Base-by-base conservation (phyloP, 83 land plant species). In the Larix sibirica region DNA sequence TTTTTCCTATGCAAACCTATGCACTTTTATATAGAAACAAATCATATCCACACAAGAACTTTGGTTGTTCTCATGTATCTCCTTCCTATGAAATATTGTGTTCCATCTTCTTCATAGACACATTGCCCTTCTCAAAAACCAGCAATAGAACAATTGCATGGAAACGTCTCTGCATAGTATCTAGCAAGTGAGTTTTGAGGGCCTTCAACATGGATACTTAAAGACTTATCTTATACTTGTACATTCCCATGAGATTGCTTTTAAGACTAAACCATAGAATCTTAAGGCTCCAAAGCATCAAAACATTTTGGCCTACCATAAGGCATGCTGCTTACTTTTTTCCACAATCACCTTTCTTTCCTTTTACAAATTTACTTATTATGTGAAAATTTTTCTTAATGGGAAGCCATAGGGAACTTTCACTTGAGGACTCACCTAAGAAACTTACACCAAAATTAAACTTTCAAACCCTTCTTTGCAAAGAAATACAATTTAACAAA, bases 121-220 rank as follows among this genome's bases (percentile, higher is more conserved):
- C 28, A 28, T 28, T 28, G 28, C 28, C 28, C 0, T 28, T 28
- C 28, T 28, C 28, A 28, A 28, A 28, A 28, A 28, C 28, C 28
- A 28, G 0, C 28, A 28, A 28, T 28, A 28, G 28, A 28, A 65
- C 80, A 90, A 42, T n/a, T 66, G 1, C 18, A 62, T 5, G 90
- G 71, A 8, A 92, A 70, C 42, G 79, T 88, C 81, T 69, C 88
- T 18, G 87, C 87, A 80, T 89, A 90, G 66, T 88, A 86, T 79
- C 82, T 83, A n/a, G 87, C 89, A 8, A 88, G 67, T 1, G 90
- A 86, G 18, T 58, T 54, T 2, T 28, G 87, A 81, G 7, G 81
- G 80, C 33, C 88, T 82, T 60, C 87, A 77, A 69, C 21, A 69
- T 47, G 6, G 61, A 23, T 6, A 54, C 16, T 24, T 56, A 67